Percentiles rank a stretch among this genome's conserved stretches.
Evolutionary conservation across 1,284 basidiomycete species (phyloP).

Genomic region (Sparassis latifolia): DNA sequence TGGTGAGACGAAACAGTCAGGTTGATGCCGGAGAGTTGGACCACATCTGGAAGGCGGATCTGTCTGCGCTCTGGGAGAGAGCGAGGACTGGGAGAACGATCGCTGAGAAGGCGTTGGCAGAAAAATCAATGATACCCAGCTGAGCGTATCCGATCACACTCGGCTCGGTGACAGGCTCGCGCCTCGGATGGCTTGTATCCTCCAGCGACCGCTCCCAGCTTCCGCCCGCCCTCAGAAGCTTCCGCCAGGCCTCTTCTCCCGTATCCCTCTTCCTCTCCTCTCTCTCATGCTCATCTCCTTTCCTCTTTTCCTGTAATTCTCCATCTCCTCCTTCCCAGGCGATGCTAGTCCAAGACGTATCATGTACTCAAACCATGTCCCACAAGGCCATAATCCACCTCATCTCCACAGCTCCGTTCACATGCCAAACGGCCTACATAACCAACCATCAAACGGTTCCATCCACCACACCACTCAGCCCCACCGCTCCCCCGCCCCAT

Average conservation of each 20-base stretch:
- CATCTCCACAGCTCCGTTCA: constrained; percentile 22
- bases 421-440: constrained; percentile 25
- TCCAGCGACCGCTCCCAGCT: constrained; percentile 8
- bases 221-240: constrained; percentile 4
- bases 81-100: no score
- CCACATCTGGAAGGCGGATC: no score
- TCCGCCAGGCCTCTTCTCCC: constrained; percentile 11
- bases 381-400: constrained; percentile 37
- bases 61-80: no score
- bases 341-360: constrained; percentile 49
- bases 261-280: constrained; percentile 17
- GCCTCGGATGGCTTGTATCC: background rate
- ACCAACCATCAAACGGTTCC: constrained; percentile 23
- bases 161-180: constrained; percentile 11
- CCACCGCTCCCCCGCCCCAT: constrained; percentile 19
- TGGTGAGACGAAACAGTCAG: no score
- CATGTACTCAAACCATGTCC: constrained; percentile 61
- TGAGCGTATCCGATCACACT: constrained; percentile 10
- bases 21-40: no score
- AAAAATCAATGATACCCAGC: constrained; percentile 1
- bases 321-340: constrained; percentile 26
- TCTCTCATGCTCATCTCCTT: constrained; percentile 15
- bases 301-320: constrained; percentile 22
- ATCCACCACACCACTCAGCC: constrained; percentile 17
- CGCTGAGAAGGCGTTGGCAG: no score